Conservation (phyloP, 2,329 filamentous ascomycete genomes). For the Microdochium trichocladiopsis region DNA sequence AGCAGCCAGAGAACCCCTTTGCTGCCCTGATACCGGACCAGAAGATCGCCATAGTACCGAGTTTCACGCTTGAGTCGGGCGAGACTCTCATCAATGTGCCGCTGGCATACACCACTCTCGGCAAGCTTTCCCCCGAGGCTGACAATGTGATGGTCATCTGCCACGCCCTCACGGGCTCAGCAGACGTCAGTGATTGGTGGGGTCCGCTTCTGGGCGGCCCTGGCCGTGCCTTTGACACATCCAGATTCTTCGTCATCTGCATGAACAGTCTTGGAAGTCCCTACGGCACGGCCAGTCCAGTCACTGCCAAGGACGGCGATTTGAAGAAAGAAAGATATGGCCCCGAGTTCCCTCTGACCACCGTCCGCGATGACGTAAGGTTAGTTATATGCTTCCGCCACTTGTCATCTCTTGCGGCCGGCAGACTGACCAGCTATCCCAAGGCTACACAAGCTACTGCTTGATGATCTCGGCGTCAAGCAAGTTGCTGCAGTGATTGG, state of each 20-base stretch:
- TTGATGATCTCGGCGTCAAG: constrained; percentile 74
- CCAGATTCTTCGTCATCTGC: constrained; percentile 78
- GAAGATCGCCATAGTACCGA: constrained; percentile 76
- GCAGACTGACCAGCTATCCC: not conserved
- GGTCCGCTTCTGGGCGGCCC: constrained; percentile 72
- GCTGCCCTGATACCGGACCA: constrained; percentile 81
- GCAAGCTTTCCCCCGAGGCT: constrained; percentile 48
- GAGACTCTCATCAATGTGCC: constrained; percentile 72
- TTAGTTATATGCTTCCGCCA: constrained; percentile 35
- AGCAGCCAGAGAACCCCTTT: constrained; percentile 89
- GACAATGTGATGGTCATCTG: constrained; percentile 72
- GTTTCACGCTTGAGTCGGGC: constrained; percentile 89
- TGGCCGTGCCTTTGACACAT: constrained; percentile 73
- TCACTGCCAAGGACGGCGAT: constrained; percentile 82
- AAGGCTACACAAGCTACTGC: constrained; percentile 72
- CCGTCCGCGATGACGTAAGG: constrained; percentile 92
- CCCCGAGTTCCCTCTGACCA: constrained; percentile 92
- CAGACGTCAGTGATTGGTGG: constrained; percentile 86
- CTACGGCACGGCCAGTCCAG: constrained; percentile 81
- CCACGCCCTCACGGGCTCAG: constrained; percentile 78
- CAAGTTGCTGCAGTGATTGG: constrained; percentile 75
- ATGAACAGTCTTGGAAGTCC: constrained; percentile 82
- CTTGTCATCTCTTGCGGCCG: constrained; percentile 9
- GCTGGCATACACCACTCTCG: constrained; percentile 60
- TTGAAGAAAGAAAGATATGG: constrained; percentile 71